A percentile compares a stretch with the other conserved stretches of the same genome.
Conservation (phyloP, 2,329 filamentous ascomycete species). For the Parastagonospora avenae region DNA sequence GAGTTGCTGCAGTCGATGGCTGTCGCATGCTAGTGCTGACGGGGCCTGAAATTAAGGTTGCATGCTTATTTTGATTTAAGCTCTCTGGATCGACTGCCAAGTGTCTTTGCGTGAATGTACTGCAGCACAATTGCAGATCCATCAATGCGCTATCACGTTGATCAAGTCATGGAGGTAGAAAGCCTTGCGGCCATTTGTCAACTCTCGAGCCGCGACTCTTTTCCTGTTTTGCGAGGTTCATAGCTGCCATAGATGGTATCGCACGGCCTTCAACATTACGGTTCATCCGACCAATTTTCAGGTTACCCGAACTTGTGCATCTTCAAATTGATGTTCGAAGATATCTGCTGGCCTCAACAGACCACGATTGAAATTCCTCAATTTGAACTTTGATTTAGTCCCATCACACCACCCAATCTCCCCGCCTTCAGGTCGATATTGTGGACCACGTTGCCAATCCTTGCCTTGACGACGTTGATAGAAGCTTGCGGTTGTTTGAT, state of each 20-base stretch:
- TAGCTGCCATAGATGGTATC: too few relatives aligned
- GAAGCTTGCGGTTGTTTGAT: constrained; percentile 26
- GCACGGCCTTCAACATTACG: too few relatives aligned
- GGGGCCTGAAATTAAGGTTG: not conserved
- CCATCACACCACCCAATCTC: constrained; percentile 7
- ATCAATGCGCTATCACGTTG: too few relatives aligned
- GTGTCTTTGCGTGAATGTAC: not conserved
- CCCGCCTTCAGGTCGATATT: constrained; percentile 35
- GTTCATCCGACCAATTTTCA: too few relatives aligned
- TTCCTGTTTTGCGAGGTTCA: too few relatives aligned
- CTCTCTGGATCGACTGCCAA: not conserved
- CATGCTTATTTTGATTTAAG: constrained; percentile 1
- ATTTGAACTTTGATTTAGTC: not conserved
- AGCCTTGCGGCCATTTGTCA: too few relatives aligned
- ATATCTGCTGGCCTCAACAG: too few relatives aligned
- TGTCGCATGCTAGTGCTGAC: not conserved
- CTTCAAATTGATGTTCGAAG: too few relatives aligned
- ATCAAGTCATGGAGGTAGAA: too few relatives aligned
- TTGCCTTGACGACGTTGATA: constrained; percentile 54
- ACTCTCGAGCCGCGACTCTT: too few relatives aligned
- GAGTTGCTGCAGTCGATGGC: not conserved
- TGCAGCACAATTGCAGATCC: too few relatives aligned
- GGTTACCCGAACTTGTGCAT: too few relatives aligned
- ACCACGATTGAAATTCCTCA: not conserved
- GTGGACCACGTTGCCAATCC: constrained; percentile 51